Evolutionary conservation across 2,329 filamentous ascomycete species (phyloP).

Genomic region (Furcasterigmium sp.): DNA sequence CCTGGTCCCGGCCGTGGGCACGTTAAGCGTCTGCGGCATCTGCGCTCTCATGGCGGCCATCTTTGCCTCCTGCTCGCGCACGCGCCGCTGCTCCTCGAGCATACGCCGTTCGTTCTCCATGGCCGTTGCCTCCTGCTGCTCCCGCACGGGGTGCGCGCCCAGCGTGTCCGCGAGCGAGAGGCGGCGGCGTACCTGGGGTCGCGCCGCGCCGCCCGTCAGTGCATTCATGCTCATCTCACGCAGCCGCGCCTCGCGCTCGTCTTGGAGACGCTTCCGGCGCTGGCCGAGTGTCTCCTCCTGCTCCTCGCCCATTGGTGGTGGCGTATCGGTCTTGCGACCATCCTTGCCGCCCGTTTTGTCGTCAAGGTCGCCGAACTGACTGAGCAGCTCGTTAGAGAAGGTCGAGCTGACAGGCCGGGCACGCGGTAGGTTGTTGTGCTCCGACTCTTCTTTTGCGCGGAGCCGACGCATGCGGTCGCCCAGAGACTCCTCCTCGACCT

Average conservation of each 20-base stretch:
- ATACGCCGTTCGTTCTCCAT: constrained; percentile 33
- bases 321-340: constrained; percentile 20
- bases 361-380: constrained; percentile 52
- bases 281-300: constrained; percentile 73
- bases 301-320: constrained; percentile 31
- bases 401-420: constrained; percentile 57
- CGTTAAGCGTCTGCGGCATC: constrained; percentile 38
- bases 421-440: constrained; percentile 40
- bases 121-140: constrained; percentile 22
- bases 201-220: constrained; percentile 23
- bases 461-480: constrained; percentile 61
- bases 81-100: constrained; percentile 32
- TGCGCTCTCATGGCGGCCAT: constrained; percentile 42
- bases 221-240: constrained; percentile 38
- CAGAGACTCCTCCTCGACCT: constrained; percentile 61
- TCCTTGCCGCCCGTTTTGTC: constrained; percentile 28
- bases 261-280: constrained; percentile 67
- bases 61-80: constrained; percentile 39
- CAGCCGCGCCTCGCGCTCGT: constrained; percentile 59
- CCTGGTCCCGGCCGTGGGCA: constrained; percentile 14
- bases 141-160: constrained; percentile 33
- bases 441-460: constrained; percentile 47
- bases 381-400: constrained; percentile 66
- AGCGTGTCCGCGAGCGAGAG: constrained; percentile 59
- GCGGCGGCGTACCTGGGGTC: constrained; percentile 22